Evolutionary conservation across 805 yeast species (phyloP), one percentile per base, ranked within the genome.

Genomic region (Barnettozyma pratensis): DNA sequence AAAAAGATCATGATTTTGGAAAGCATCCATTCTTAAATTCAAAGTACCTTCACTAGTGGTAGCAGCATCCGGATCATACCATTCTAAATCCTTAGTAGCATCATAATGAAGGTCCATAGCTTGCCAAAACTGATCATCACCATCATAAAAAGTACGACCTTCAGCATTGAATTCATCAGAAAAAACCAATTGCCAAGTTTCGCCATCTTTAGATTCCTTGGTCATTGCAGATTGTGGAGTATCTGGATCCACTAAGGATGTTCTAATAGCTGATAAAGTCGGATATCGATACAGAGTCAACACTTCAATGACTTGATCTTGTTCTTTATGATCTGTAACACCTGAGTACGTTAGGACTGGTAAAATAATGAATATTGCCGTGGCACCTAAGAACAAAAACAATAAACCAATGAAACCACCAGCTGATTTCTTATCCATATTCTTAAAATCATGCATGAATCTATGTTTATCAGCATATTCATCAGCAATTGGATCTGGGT

Each of bases 401-500:
- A 85, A 37, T 35, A 90, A 56, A 27, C 89, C 88, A n/a, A 77
- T 39, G 39, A 83, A 62, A 3, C 89, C 91, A 49, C 79, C 75
- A 8, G 74, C 59, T 0, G 90, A 80, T 55, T 81, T 71, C 59
- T 65, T 76, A 63, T 84, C 90, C 79, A 85, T 73, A 58, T 75
- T 62, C 66, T 80, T 85, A 53, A 86, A 65, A 67, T 86, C 94
- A 47, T 80, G 61, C 50, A 70, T 57, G 58, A 86, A 80, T 57
- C 89, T 71, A 62, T 83, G 79, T 54, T 80, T 84, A 57, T 89
- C 96, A 59, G 84, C 81, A 51, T 83, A 80, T 26, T 96, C 96
- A 64, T 94, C 99, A 41, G 82, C 87, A 36, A 90, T 84, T 8
- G 97, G 97, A 66, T 92, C 97, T 2, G 98, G 98, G 67, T 92